phyloP scores from a whole-genome alignment of 768 basidiomycete genomes.

The Asterophora parasitica region DNA sequence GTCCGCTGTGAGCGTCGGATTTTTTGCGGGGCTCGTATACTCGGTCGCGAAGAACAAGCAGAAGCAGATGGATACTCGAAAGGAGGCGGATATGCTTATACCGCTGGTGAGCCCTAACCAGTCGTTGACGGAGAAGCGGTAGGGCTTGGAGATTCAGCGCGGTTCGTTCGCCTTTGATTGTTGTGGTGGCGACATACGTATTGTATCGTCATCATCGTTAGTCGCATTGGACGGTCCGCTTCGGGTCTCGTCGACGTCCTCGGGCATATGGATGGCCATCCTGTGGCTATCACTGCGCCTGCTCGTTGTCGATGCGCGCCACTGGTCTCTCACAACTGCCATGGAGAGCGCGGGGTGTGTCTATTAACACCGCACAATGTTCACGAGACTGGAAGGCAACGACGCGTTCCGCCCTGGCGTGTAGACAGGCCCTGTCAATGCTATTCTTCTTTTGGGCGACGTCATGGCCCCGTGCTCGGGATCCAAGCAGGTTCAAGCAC shows the following conservation, averaged over 20 bases:
- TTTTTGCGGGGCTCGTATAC: slow-evolving; percentile 88
- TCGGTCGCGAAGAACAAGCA: slow-evolving; percentile 94
- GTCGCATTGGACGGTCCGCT: too few relatives aligned
- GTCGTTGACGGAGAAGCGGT: slow-evolving; percentile 12
- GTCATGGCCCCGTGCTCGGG: too few relatives aligned
- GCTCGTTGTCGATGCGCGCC: not conserved
- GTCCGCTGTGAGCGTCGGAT: slow-evolving; percentile 81
- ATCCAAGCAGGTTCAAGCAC: not conserved
- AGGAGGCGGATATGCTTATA: slow-evolving; percentile 48
- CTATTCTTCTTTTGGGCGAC: not conserved
- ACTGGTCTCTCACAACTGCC: not conserved
- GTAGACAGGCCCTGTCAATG: not conserved
- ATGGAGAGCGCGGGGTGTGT: slow-evolving; percentile 1
- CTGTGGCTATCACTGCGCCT: too few relatives aligned
- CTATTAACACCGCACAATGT: slow-evolving; percentile 1
- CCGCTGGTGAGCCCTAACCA: slow-evolving; percentile 46
- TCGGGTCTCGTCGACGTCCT: too few relatives aligned
- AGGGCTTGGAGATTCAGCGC: not conserved
- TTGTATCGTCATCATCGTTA: not conserved
- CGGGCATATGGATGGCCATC: too few relatives aligned
- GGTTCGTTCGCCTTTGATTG: not conserved
- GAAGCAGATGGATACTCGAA: slow-evolving; percentile 65
- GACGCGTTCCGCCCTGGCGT: not conserved
- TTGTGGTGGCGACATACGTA: not conserved
- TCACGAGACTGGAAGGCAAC: not conserved